Evolutionary conservation across 2,329 filamentous ascomycete species (phyloP), one percentile per base, ranked within the genome.

Genomic region (Fusarium continuum): DNA sequence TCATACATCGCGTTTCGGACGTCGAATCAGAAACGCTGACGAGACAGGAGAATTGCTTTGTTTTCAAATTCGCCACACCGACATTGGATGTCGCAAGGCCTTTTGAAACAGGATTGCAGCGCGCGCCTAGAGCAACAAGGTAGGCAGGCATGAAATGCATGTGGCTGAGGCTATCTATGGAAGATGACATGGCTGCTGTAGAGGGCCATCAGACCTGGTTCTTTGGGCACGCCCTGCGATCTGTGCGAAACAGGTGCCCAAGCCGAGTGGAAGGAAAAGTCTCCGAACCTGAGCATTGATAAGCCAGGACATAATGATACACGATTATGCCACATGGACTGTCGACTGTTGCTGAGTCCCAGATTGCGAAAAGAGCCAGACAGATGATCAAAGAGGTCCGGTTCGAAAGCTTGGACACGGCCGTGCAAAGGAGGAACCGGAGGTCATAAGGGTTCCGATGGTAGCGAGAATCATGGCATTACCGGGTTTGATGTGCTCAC

Each of bases 61-160:
- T 44, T 36, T 50, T 40, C 4, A 16, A 65, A 69, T 64, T 64
- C 68, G 66, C 45, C 68, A 70, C 54, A 70, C 63, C 68, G 68
- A 69, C 61, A 64, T 17, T 22, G 8, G 38, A 70, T 70, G 60
- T 70, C 68, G 68, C 51, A 48, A 69, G 44, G 9, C 7, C 16
- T 46, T 50, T 40, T 51, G 44, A 55, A 41, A 49, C 36, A 20
- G 28, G 23, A 41, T 35, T 20, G 20, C 51, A 25, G 28, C 19
- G 26, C 50, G 23, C 31, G 31, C 17, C 45, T 28, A 28, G 34
- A 20, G 25, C 32, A 31, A 45, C 23, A 28, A 32, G 26, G 23
- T 22, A 43, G 22, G 8, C 11, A 34, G 2, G 22, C 3, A 45
- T 6, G 20, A 51, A 17, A 23, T n/a, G 20, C 35, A 22, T 49